phyloP scores from a whole-genome alignment of 1,284 basidiomycete species.

The Ustilago crameri region DNA sequence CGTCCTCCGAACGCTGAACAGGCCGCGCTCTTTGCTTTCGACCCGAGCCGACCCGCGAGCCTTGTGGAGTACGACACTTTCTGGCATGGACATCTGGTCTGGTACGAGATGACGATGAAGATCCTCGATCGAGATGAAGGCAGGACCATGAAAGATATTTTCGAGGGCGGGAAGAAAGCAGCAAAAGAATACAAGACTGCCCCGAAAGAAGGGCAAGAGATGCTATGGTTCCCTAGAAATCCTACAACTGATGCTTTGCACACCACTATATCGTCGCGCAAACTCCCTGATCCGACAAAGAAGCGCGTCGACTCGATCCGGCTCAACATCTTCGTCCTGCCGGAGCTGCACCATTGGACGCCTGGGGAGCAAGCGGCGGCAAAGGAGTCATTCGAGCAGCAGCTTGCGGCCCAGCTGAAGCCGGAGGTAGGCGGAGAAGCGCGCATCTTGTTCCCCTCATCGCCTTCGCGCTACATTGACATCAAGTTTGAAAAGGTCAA shows the following conservation, averaged over 20 bases:
- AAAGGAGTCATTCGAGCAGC: neutral
- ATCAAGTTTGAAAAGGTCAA: conserved; percentile 6
- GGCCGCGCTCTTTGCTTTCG: neutral
- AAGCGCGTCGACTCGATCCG: neutral
- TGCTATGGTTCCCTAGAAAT: neutral
- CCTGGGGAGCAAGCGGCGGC: neutral
- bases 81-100: no score
- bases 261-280: neutral
- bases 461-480: neutral
- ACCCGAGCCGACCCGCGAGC: neutral
- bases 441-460: conserved; percentile 1
- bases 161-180: no score
- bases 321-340: conserved; percentile 1
- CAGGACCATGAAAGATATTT: neutral
- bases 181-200: neutral
- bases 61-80: neutral
- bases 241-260: neutral
- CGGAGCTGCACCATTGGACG: neutral
- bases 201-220: neutral
- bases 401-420: neutral
- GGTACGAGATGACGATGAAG: neutral
- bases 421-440: conserved; percentile 5
- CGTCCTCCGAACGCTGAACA: neutral
- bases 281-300: neutral
- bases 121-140: neutral